Evolutionary conservation across 352 stramenopile species (phyloP).

Genomic region (Aphanomyces euteiches): DNA sequence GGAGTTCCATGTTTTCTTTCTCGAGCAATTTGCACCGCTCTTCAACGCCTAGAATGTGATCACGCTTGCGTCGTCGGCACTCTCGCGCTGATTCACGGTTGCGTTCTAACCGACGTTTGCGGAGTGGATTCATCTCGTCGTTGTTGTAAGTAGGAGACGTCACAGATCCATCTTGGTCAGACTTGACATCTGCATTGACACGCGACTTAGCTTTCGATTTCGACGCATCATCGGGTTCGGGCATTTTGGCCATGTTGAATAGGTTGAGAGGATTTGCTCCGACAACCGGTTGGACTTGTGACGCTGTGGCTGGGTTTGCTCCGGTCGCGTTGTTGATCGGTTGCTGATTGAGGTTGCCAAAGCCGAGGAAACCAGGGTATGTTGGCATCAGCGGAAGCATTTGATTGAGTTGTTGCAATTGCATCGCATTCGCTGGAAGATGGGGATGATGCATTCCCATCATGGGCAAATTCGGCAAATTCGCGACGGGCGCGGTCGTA

Average conservation of each 20-base stretch:
- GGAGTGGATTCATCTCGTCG: constrained; percentile 43
- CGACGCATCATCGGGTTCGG: not conserved
- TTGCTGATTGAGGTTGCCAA: not conserved
- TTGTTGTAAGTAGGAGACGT: not conserved
- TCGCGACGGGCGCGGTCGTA: not conserved
- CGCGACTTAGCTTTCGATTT: constrained; percentile 8
- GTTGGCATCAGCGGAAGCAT: constrained; percentile 21
- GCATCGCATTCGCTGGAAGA: not conserved
- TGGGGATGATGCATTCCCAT: constrained; percentile 4
- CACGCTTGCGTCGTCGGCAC: constrained; percentile 84
- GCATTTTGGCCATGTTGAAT: constrained; percentile 16
- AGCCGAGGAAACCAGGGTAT: constrained; percentile 23
- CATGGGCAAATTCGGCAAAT: constrained; percentile 1
- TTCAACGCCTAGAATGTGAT: constrained; percentile 78
- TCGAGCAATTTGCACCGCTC: constrained; percentile 78
- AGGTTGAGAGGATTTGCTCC: constrained; percentile 11
- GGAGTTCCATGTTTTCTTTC: constrained; percentile 88
- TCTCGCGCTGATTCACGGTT: constrained; percentile 89
- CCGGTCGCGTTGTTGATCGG: not conserved
- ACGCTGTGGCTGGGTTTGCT: not conserved
- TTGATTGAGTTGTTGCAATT: constrained; percentile 24
- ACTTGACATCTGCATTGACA: not conserved
- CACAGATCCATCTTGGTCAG: not conserved
- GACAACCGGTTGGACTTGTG: not conserved
- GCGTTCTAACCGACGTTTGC: constrained; percentile 86